These are phyloP conservation scores for Rheum nobile DNA, from an alignment of 148 eudicot genomes.

Conservation along the genomic window DNA sequence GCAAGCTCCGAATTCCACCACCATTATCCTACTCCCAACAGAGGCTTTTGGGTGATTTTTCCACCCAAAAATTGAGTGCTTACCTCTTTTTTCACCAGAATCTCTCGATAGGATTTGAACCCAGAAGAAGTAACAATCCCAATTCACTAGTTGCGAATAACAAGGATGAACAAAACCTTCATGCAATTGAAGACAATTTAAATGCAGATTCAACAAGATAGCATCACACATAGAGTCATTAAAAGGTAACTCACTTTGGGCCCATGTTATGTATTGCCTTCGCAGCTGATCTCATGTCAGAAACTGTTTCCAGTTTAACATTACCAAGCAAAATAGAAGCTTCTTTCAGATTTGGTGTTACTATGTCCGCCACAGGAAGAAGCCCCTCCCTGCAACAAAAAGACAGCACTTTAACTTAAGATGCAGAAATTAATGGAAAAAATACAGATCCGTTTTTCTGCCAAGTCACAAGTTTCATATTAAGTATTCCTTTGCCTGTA, in stretches of 20 bases:
- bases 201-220: not conserved
- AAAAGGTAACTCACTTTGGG: slow-evolving; percentile 46
- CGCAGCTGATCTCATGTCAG: slow-evolving; percentile 88
- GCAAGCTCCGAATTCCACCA: not conserved
- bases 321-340: slow-evolving; percentile 84
- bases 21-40: not conserved
- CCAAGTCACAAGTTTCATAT: not conserved
- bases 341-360: slow-evolving; percentile 86
- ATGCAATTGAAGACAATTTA: not conserved
- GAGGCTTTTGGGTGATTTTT: not conserved
- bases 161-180: not conserved
- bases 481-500: not conserved
- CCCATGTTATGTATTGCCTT: slow-evolving; percentile 73
- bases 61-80: not conserved
- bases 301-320: slow-evolving; percentile 44
- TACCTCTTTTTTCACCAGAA: not conserved
- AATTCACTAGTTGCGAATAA: not conserved
- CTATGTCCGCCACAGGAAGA: slow-evolving; percentile 72
- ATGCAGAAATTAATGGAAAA: not conserved
- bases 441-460: not conserved
- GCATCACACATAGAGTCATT: not conserved
- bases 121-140: not conserved
- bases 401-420: not conserved
- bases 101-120: not conserved
- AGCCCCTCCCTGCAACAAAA: slow-evolving; percentile 48